Percentiles rank a stretch among this genome's conserved stretches.
Evolutionary conservation across 108 stramenopile species (phyloP).

Genomic region (Nitzschia putrida): DNA sequence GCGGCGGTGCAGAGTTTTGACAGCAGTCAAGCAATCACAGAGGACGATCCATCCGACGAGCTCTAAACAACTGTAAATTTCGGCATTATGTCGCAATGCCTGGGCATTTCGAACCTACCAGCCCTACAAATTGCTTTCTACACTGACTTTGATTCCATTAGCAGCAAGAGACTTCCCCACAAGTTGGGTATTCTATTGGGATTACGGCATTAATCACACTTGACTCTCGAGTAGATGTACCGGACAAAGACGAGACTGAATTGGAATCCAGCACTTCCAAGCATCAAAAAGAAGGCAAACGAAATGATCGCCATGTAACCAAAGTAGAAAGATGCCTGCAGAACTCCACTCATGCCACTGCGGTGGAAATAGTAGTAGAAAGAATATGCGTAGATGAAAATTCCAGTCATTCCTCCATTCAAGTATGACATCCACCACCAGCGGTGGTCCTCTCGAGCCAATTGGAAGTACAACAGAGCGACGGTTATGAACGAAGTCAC

Average conservation of each 20-base stretch:
- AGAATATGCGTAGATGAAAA: conserved; percentile 94
- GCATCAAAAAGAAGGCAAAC: conserved; percentile 95
- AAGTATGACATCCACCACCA: conserved; percentile 99
- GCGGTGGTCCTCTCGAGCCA: conserved; percentile 94
- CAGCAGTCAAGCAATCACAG: neutral
- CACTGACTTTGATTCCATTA: no score
- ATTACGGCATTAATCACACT: conserved; percentile 78
- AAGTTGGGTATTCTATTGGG: neutral
- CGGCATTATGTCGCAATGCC: no score
- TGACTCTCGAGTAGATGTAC: conserved; percentile 94
- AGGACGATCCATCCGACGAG: neutral
- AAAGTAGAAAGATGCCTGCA: conserved; percentile 96
- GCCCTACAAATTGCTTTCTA: no score
- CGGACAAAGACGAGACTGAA: conserved; percentile 91
- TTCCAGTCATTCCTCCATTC: conserved; percentile 93
- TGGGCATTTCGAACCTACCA: no score
- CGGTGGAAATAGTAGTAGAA: conserved; percentile 95
- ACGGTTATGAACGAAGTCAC: conserved; percentile 94
- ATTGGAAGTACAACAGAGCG: conserved; percentile 96
- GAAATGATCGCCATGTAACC: conserved; percentile 97
- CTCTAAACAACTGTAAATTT: no score
- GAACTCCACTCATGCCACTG: conserved; percentile 92
- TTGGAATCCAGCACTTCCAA: conserved; percentile 92
- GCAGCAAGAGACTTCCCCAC: no score
- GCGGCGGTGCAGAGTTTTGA: neutral